These are phyloP conservation scores for Royoungia palumana DNA, from an alignment of 768 basidiomycete genomes.

Conservation along the genomic window DNA sequence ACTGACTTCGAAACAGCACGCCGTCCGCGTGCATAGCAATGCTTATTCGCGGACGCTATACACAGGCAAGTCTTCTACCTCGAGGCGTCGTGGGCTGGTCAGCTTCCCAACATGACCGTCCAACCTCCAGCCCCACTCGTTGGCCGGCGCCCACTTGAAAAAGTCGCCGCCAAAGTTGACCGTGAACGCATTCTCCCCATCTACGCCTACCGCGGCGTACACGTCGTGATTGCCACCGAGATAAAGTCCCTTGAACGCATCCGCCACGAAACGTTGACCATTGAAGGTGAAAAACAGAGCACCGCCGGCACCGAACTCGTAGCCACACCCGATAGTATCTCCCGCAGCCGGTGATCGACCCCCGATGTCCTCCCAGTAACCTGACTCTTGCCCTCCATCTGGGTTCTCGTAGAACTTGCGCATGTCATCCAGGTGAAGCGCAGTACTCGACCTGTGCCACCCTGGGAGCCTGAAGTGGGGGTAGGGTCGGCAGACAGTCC, in stretches of 20 bases:
- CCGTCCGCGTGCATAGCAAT: neutral
- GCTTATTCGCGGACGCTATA: constrained; percentile 3
- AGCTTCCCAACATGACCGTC: constrained; percentile 59
- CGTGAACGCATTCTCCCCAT: constrained; percentile 46
- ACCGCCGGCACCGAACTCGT: constrained; percentile 47
- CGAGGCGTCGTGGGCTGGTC: constrained; percentile 12
- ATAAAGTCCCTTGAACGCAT: constrained; percentile 60
- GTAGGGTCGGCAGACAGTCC: constrained; percentile 63
- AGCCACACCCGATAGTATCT: constrained; percentile 62
- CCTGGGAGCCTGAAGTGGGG: constrained; percentile 65
- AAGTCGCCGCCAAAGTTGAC: constrained; percentile 65
- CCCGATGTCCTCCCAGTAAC: constrained; percentile 28
- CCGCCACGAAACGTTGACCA: constrained; percentile 45
- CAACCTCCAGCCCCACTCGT: constrained; percentile 62
- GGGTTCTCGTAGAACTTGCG: constrained; percentile 72
- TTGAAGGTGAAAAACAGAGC: constrained; percentile 65
- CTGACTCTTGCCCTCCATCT: constrained; percentile 57
- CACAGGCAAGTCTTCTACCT: constrained; percentile 44
- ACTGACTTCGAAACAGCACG: neutral
- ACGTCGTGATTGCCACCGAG: constrained; percentile 50
- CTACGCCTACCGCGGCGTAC: constrained; percentile 62
- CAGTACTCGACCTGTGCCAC: constrained; percentile 66
- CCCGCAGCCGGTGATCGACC: constrained; percentile 36
- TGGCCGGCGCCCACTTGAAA: constrained; percentile 62
- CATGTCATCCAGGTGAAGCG: constrained; percentile 66